Base-by-base conservation (phyloP, 306 rosid species). In the Prosopis cineraria region DNA sequence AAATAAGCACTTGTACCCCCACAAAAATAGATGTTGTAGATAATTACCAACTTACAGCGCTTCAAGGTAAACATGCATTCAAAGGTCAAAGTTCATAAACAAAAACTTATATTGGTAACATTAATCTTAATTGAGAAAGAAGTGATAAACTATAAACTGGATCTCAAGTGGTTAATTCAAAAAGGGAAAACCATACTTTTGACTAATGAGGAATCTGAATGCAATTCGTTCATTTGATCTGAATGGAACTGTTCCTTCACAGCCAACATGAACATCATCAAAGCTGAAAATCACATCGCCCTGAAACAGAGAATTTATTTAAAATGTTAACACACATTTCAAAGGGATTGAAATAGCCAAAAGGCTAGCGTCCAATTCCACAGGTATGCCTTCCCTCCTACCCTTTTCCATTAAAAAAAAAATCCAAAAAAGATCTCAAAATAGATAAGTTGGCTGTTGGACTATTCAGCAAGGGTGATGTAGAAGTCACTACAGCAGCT, bases 201-300 rank as follows among this genome's bases (percentile, higher is more conserved):
- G 97, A 81, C 99, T 93, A 68, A 91, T 93, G 68, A 95, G 98
- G 87, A 80, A 95, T 81, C 93, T 91, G 79, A 95, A 95, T 66
- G 97, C 99, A 77, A 95, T 95, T 78, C 98, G 93, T 83, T 93
- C 99, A 71, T 90, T 89, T 44, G 98, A 79, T 47, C 99, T 85
- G 86, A 91, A 95, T 43, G 98, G 99, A 65, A 95, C 91, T 43
- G 99, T 95, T 80, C 99, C 99, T 86, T 95, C 99, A 76, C 93
- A 79, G 67, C 99, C 99, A 75, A 95, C 89, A 74, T 76, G 90
- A 59, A 93, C 79, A 81, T 74, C 91, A 86, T 95, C 93, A 68
- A 95, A 95, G 88, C 98, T 93, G 75, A 93, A 93, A 88, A 95
- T 95, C 73, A 95, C 98, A 75, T 95, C 98, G 69, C 99, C 99